Conservation (phyloP, 106 monocot genomes). For the Acanthochlamys bracteata region DNA sequence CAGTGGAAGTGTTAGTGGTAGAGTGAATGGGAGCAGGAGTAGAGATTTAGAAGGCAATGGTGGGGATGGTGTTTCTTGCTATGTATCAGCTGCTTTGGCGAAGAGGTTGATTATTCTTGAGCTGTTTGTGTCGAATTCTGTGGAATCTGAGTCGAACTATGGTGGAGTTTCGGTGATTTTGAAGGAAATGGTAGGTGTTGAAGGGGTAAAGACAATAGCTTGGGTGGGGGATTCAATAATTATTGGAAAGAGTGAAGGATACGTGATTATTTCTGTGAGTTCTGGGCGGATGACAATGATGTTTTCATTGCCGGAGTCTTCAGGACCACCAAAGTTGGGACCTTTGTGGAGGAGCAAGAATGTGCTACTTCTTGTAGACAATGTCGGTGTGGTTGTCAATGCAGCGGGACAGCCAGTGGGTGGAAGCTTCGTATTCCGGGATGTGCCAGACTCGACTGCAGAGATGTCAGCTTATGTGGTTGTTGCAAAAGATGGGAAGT, state of each 20-base stretch:
- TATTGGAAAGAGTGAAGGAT: constrained; percentile 55
- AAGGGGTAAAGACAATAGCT: constrained; percentile 52
- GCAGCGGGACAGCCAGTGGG: constrained; percentile 72
- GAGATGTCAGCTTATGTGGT: constrained; percentile 63
- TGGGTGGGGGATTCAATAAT: constrained; percentile 85
- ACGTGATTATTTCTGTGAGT: constrained; percentile 30
- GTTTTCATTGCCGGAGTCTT: constrained; percentile 82
- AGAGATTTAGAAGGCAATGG: constrained; percentile 20
- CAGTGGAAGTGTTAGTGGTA: constrained; percentile 27
- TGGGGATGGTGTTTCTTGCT: constrained; percentile 32
- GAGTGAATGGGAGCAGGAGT: constrained; percentile 32
- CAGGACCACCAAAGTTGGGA: constrained; percentile 48
- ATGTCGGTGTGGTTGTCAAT: constrained; percentile 74
- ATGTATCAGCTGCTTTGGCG: constrained; percentile 29
- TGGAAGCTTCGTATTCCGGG: constrained; percentile 72
- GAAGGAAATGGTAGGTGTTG: constrained; percentile 62
- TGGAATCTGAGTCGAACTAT: constrained; percentile 20
- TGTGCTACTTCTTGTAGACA: constrained; percentile 77
- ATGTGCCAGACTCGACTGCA: constrained; percentile 43
- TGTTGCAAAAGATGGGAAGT: constrained; percentile 41
- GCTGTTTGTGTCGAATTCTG: constrained; percentile 21
- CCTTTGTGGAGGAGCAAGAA: constrained; percentile 45
- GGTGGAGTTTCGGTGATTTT: constrained; percentile 34
- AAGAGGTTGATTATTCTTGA: constrained; percentile 61
- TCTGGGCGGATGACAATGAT: constrained; percentile 40